Conservation (phyloP, 2,329 filamentous ascomycete genomes). For the Ophiostoma tasmaniense region DNA sequence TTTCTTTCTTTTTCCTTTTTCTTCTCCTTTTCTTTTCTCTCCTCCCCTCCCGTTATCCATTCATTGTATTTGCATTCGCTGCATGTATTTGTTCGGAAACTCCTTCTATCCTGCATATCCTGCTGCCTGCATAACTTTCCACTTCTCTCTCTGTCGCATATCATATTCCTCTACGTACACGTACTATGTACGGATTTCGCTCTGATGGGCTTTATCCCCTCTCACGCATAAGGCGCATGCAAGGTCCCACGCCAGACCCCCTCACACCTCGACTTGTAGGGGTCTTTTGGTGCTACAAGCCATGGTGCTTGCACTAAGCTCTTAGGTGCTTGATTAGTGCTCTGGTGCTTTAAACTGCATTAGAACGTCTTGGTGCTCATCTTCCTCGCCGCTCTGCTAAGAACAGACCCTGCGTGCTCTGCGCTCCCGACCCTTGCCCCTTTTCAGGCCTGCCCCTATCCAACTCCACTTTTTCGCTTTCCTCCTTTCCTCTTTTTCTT, state of each 20-base stretch:
- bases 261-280: not conserved
- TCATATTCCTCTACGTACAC: not conserved
- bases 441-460: slow-evolving; percentile 13
- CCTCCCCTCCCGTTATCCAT: not conserved
- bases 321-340: not conserved
- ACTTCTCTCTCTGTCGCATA: not conserved
- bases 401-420: not conserved
- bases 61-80: not conserved
- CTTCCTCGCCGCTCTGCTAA: not conserved
- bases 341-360: not conserved
- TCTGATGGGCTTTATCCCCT: not conserved
- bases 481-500: slow-evolving; percentile 4
- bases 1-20: not conserved
- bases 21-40: not conserved
- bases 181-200: not conserved
- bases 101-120: not conserved
- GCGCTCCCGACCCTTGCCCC: slow-evolving; percentile 8
- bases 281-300: not conserved
- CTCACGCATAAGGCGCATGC: slow-evolving; percentile 3
- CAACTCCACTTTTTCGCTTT: slow-evolving; percentile 6
- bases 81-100: not conserved
- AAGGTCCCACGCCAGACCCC: slow-evolving; percentile 7
- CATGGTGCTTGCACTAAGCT: not conserved
- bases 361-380: slow-evolving; percentile 5
- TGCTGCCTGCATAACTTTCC: not conserved